Evolutionary conservation across 1,284 basidiomycete genomes (phyloP), one percentile per base, ranked within the genome.

Genomic region (Sporisorium sorghi): DNA sequence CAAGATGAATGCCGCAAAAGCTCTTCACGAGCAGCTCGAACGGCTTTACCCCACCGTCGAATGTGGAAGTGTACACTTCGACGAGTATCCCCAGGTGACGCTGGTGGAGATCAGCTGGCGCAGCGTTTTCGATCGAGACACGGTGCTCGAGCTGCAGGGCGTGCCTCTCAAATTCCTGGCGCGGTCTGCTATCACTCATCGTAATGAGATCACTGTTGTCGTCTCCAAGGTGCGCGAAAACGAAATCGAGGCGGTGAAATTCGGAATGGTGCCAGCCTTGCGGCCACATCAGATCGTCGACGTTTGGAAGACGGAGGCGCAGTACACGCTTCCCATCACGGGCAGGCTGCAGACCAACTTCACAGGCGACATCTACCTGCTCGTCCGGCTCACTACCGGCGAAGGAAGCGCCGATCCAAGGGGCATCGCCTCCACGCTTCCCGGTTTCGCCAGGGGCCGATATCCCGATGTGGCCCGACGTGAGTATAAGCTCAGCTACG

Each of bases 301-400:
- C 15, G 28, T 33, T 9, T 49, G 47, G 47, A 30, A 21, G 17
- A 33, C 19, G 19, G 30, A 30, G 7, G 19, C 32, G 11, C 19
- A 33, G 6, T 49, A 49, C 19, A 49, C 47, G 19, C 30, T 33
- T 21, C 15, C 19, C 17, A 23, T 21, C 30, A 33, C 30, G 10
- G n/a, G 19, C 30, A 19, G 30, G 14, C 23, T 24, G 21, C 42
- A 43, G 11, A 43, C 10, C 4, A 35, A 32, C 9, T 33, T 23
- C 32, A 55, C 14, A 5, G 53, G 53, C 8, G 53, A 46, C n/a
- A 19, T 53, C 2, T 43, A 30, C 51, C 19, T 53, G 8, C 51
- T 55, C 9, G 37, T 55, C 12, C 4, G 46, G 21, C 37, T 55
- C n/a, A 42, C 44, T 19, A 46, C 30, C 2, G 10, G 23, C 42